Evolutionary conservation across 495 filamentous ascomycete genomes (phyloP).

Genomic region (Xylaria acuta): DNA sequence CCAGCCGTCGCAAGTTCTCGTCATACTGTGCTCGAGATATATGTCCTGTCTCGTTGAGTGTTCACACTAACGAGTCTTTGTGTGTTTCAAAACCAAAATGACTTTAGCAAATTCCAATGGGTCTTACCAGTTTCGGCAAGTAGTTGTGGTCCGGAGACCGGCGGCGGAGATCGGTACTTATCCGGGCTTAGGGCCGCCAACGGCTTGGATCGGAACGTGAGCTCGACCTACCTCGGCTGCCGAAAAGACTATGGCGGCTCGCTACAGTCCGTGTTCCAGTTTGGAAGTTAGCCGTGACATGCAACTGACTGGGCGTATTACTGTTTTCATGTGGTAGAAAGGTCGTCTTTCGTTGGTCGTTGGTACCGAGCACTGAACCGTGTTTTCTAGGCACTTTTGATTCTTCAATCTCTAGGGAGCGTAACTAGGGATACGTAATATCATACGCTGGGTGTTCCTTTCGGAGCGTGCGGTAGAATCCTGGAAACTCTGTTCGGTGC

Average conservation of each 20-base stretch:
- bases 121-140: neutral
- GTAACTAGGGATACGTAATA: too few species aligned
- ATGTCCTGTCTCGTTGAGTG: too few species aligned
- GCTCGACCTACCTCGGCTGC: neutral
- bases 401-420: too few species aligned
- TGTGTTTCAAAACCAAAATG: neutral
- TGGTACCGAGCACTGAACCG: too few species aligned
- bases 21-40: too few species aligned
- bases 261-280: neutral
- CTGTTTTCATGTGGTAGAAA: neutral
- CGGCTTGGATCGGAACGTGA: neutral
- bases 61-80: too few species aligned
- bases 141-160: neutral
- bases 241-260: constrained; percentile 5
- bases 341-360: too few species aligned
- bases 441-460: too few species aligned
- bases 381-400: too few species aligned
- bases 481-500: too few species aligned
- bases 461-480: too few species aligned
- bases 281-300: neutral
- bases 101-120: neutral
- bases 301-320: neutral
- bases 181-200: constrained; percentile 2
- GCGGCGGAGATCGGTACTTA: neutral
- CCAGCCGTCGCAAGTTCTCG: too few species aligned